Evolutionary conservation across 768 basidiomycete genomes (phyloP).

Genomic region (Ramaria rubella): DNA sequence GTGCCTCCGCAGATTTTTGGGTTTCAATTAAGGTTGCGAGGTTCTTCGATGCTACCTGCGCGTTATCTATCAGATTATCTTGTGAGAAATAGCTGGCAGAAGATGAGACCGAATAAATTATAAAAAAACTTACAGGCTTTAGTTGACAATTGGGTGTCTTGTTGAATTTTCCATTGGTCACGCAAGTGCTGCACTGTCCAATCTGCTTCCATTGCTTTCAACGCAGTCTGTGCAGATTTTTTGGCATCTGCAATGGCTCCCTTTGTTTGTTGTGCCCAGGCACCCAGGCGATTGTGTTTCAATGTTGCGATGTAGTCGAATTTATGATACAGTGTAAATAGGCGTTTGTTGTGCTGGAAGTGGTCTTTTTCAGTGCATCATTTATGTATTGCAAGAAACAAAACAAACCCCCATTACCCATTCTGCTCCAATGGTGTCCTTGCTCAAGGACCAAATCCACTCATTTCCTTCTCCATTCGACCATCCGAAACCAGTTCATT

Average conservation of each 20-base stretch:
- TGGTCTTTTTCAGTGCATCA: background rate
- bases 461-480: slow-evolving; percentile 6
- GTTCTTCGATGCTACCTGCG: background rate
- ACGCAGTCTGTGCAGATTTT: too few species aligned
- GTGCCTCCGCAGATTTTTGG: background rate
- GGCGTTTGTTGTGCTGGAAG: background rate
- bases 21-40: background rate
- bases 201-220: too few species aligned
- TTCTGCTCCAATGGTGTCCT: too few species aligned
- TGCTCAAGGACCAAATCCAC: slow-evolving; percentile 1
- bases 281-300: background rate
- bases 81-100: too few species aligned
- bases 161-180: background rate
- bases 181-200: background rate
- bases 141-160: too few species aligned
- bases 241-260: background rate
- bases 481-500: background rate
- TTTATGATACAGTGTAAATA: background rate
- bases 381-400: background rate
- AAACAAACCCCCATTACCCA: background rate
- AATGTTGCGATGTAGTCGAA: background rate
- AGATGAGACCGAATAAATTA: background rate
- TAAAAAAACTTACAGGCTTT: too few species aligned
- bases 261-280: background rate
- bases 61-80: too few species aligned